Percentiles rank a stretch among this genome's conserved stretches.
These are phyloP conservation scores for Elongisporangium undulatum DNA, from an alignment of 352 stramenopile species.

Conservation along the genomic window DNA sequence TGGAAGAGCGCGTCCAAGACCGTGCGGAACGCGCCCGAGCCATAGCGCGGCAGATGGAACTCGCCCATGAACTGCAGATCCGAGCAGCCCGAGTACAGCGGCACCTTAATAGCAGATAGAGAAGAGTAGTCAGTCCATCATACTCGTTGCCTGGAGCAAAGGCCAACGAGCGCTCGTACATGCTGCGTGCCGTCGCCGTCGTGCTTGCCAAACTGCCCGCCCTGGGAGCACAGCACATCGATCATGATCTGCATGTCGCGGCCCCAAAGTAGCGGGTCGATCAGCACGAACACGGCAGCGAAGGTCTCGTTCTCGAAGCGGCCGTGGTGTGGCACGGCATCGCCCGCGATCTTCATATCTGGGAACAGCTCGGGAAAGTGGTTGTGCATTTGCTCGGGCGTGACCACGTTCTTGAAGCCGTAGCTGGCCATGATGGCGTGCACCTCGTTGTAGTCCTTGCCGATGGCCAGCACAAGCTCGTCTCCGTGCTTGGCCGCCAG, in stretches of 20 bases:
- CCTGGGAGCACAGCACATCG: conserved; percentile 32
- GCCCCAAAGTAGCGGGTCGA: conserved; percentile 39
- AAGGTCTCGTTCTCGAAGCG: conserved; percentile 24
- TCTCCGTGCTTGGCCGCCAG: conserved; percentile 39
- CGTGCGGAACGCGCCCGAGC: conserved; percentile 44
- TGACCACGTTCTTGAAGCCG: conserved; percentile 57
- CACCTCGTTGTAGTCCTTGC: conserved; percentile 48
- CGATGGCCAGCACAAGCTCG: conserved; percentile 46
- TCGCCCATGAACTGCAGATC: conserved; percentile 65
- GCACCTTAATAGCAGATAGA: background rate
- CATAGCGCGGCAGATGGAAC: conserved; percentile 51
- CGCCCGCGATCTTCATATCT: conserved; percentile 31
- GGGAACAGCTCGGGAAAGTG: conserved; percentile 55
- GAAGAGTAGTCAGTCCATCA: too few relatives aligned
- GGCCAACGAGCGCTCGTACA: conserved; percentile 4
- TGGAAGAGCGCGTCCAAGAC: conserved; percentile 42
- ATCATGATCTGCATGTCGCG: conserved; percentile 43
- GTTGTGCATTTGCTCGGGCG: conserved; percentile 38
- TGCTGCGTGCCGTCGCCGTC: conserved; percentile 17
- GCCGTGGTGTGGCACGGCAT: conserved; percentile 9
- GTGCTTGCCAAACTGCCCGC: conserved; percentile 22
- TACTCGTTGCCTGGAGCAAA: background rate
- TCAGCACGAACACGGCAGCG: conserved; percentile 37
- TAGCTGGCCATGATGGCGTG: conserved; percentile 43
- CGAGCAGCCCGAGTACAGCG: conserved; percentile 55